Evolutionary conservation across 768 basidiomycete genomes (phyloP).

Genomic region (Tephrocybe sp.): DNA sequence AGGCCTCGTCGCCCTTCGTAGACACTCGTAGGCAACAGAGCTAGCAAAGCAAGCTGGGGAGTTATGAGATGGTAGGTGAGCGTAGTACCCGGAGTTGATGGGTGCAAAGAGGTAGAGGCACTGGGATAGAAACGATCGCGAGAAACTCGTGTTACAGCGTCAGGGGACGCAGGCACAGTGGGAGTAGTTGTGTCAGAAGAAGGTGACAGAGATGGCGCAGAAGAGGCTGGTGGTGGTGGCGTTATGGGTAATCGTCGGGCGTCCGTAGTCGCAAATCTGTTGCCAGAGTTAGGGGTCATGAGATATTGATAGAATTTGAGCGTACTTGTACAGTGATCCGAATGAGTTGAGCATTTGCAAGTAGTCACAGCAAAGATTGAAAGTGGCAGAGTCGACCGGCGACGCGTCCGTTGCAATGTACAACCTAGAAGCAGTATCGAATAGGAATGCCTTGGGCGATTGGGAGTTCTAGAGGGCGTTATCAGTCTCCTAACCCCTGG

Average conservation of each 20-base stretch:
- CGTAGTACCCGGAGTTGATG: slow-evolving; percentile 66
- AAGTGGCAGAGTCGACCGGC: slow-evolving; percentile 85
- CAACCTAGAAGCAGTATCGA: slow-evolving; percentile 80
- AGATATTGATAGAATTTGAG: slow-evolving; percentile 1
- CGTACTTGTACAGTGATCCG: slow-evolving; percentile 81
- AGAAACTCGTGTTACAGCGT: slow-evolving; percentile 17
- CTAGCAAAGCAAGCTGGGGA: slow-evolving; percentile 66
- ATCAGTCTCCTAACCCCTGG: slow-evolving; percentile 3
- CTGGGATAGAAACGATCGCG: slow-evolving; percentile 66
- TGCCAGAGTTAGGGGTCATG: slow-evolving; percentile 4
- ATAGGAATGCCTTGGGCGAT: slow-evolving; percentile 91
- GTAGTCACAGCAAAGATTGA: slow-evolving; percentile 90
- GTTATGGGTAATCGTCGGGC: slow-evolving; percentile 25
- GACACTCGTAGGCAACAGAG: slow-evolving; percentile 69
- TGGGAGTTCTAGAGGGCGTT: slow-evolving; percentile 69
- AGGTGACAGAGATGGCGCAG: slow-evolving; percentile 21
- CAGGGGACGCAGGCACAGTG: slow-evolving; percentile 8
- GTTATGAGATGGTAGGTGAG: slow-evolving; percentile 84
- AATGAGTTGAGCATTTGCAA: slow-evolving; percentile 86
- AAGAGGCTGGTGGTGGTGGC: slow-evolving; percentile 27
- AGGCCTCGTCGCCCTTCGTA: slow-evolving; percentile 74
- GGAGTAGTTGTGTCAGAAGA: slow-evolving; percentile 18
- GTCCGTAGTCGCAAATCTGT: slow-evolving; percentile 32
- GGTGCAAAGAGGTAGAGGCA: slow-evolving; percentile 62
- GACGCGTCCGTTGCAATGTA: slow-evolving; percentile 95